Base-by-base conservation (phyloP, 208 protist species). In the Crithidia brevicula region DNA sequence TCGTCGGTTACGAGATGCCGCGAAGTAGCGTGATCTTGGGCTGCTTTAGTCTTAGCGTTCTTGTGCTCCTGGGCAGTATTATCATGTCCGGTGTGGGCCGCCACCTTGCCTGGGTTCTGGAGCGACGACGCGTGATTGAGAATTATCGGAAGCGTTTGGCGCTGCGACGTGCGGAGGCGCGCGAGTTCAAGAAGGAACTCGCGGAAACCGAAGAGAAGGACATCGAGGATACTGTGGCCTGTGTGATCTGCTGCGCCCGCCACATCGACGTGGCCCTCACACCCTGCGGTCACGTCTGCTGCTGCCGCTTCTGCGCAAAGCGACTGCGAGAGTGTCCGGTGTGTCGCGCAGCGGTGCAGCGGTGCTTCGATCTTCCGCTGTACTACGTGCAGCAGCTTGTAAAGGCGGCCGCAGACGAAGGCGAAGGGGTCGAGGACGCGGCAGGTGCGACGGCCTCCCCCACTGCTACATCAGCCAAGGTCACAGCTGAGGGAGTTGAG, bases 201-300 rank as follows among this genome's bases (percentile, higher is more conserved):
- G 69, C 60, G 0, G 73, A 62, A 11, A 84, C 74, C 15, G 75
- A 80, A 57, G 61, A 53, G 38, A 57, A 46, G 18, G 57, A 81
- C 23, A 49, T 67, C 10, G 67, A 79, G 38, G 76, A 82, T 33
- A 46, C 28, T 45, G 76, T 73, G n/a, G 68, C 62, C 5, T 86
- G 81, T 46, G 74, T 77, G 28, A 78, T 86, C 9, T 86, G 81
- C 71, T 86, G 69, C 30, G 72, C 73, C 13, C 71, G 77, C 11
- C 67, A 65, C 52, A 74, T 86, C 33, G 77, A 86, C 62, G 72
- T 72, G 23, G 81, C 72, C 23, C 57, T 86, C 28, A 74, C 50
- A 8, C 76, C 76, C 45, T 86, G 81, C 66, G 78, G 78, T 0
- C 81, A 86, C 63, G 74, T 83, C 28, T 79, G 72, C 65, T 72